Evolutionary conservation across 805 yeast species (phyloP).

Genomic region (Sugiyamaella qingdaonensis): DNA sequence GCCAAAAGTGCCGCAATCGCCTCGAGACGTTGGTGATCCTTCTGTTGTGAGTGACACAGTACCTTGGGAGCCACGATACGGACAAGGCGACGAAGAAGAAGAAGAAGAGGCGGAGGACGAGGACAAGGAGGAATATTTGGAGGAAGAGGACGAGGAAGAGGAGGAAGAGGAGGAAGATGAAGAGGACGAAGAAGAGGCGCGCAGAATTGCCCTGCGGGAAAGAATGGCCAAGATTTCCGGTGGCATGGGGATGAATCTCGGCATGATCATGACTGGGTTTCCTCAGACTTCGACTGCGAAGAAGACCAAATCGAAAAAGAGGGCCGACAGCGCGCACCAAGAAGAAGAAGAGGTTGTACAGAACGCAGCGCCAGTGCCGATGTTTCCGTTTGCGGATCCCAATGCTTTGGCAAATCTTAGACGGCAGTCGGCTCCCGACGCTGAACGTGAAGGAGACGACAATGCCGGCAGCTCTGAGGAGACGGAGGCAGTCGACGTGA

Average conservation of each 20-base stretch:
- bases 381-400: conserved; percentile 51
- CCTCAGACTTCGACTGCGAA: conserved; percentile 30
- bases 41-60: background rate
- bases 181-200: conserved; percentile 47
- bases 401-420: conserved; percentile 26
- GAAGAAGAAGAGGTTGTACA: conserved; percentile 22
- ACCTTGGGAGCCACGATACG: background rate
- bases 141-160: conserved; percentile 12
- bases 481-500: conserved; percentile 9
- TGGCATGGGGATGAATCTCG: conserved; percentile 49
- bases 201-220: conserved; percentile 73
- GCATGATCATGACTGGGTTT: conserved; percentile 26
- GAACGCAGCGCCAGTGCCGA: conserved; percentile 43
- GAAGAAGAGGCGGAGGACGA: conserved; percentile 11
- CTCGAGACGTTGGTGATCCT: background rate
- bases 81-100: background rate
- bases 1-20: background rate
- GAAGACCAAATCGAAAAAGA: conserved; percentile 23
- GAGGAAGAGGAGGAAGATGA: conserved; percentile 23
- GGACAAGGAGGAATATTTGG: conserved; percentile 12
- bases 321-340: conserved; percentile 21
- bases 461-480: conserved; percentile 26
- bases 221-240: conserved; percentile 97
- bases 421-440: conserved; percentile 3
- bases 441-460: conserved; percentile 22